Percentiles rank a stretch among this genome's conserved stretches.
Evolutionary conservation across 345 rosid genomes (phyloP).

Genomic region (Lepidium didymum): DNA sequence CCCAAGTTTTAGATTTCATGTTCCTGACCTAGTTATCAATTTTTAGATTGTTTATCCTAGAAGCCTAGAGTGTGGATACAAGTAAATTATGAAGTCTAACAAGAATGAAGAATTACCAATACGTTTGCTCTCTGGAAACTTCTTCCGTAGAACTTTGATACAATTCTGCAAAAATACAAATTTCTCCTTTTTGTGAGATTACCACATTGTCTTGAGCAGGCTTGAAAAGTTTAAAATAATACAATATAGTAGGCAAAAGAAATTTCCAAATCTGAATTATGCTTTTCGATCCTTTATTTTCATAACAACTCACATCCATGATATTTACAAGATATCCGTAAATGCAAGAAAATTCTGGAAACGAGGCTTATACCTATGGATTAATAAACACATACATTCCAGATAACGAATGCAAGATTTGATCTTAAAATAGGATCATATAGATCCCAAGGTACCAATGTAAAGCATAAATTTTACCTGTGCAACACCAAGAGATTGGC

Average conservation of each 20-base stretch:
- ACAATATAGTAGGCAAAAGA: neutral
- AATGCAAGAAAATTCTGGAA: neutral
- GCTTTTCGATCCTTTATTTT: neutral
- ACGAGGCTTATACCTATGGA: neutral
- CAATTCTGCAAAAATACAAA: conserved; percentile 52
- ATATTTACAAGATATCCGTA: neutral
- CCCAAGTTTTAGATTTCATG: neutral
- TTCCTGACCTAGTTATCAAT: neutral
- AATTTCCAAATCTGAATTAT: neutral
- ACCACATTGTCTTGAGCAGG: neutral
- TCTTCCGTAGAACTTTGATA: conserved; percentile 61
- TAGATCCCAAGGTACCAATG: neutral
- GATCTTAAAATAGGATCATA: neutral
- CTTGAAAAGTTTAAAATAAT: neutral
- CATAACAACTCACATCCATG: neutral
- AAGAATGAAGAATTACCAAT: conserved; percentile 46
- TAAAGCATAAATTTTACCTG: conserved; percentile 41
- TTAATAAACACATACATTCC: neutral
- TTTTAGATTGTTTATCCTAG: neutral
- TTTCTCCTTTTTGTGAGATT: neutral
- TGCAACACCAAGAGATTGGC: conserved; percentile 70
- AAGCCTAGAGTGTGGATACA: neutral
- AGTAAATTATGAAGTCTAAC: neutral
- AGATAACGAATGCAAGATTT: neutral
- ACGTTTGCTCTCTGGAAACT: conserved; percentile 91